Base-by-base conservation (phyloP, 108 stramenopile species). In the Conticribra guillardii region DNA sequence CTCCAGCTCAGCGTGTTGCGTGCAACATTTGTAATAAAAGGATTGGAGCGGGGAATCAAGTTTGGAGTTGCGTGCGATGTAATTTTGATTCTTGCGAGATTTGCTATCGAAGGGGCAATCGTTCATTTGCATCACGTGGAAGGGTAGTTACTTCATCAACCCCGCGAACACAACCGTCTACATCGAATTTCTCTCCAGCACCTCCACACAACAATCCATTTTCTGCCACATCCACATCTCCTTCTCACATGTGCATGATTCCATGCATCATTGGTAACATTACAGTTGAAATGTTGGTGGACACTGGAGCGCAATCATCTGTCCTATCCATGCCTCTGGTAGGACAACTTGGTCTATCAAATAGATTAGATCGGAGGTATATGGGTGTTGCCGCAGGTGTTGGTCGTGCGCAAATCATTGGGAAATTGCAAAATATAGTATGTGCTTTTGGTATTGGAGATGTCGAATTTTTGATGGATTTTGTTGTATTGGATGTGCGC, bases 401-500 rank as follows among this genome's bases (percentile, higher is more conserved):
- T 45, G 90, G 90, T 27, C 60, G 62, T 28, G 84, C 84, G 17
- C 74, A 47, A 4, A 91, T 91, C 52, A 60, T 80, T 11, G 90
- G 90, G 17, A 69, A 51, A 22, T 57, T 91, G 33, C 59, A 65
- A 18, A 76, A 84, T 64, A 79, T 88, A 8, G 67, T 77, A 2
- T 82, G 83, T 52, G 55, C 71, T 14, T 80, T 80, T 31, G 80
- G 80, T 23, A 70, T 80, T 37, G 87, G 87, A 5, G 81, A 90
- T 68, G 89, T 88, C 5, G 87, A 87, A 50, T 91, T 91, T 55
- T 65, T 73, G 1, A 73, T 88, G 53, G 86, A 86, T 53, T 91
- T 91, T 45, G 74, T 84, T 50, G 86, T 88, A 0, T 49, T 91
- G 23, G 90, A 91, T 46, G 67, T 83, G 0, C 31, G 34, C 4